A percentile compares a stretch with the other conserved stretches of the same genome.
These are phyloP conservation scores for Dothidotthia symphoricarpi DNA, from an alignment of 2,329 filamentous ascomycete genomes.

Conservation along the genomic window DNA sequence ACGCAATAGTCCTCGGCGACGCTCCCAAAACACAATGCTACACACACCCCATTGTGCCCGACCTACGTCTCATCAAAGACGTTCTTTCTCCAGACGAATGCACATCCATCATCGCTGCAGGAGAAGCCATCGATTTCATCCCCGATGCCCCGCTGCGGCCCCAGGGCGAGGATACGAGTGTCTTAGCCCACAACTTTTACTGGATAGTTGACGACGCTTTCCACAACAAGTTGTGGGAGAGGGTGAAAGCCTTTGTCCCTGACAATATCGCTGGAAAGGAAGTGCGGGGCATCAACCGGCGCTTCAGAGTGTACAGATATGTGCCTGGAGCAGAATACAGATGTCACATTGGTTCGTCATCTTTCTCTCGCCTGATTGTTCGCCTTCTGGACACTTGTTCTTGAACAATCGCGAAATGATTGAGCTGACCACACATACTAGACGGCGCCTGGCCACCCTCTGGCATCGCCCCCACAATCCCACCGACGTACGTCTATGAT, in stretches of 20 bases:
- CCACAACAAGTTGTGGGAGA: slow-evolving; percentile 61
- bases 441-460: slow-evolving; percentile 73
- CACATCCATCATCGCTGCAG: slow-evolving; percentile 64
- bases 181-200: slow-evolving; percentile 72
- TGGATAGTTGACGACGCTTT: slow-evolving; percentile 66
- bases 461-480: slow-evolving; percentile 53
- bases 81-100: slow-evolving; percentile 63
- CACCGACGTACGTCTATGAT: slow-evolving; percentile 64
- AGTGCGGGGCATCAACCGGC: slow-evolving; percentile 64
- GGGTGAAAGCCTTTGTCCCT: slow-evolving; percentile 60
- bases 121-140: slow-evolving; percentile 63
- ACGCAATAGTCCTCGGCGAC: slow-evolving; percentile 54
- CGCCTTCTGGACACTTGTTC: too few relatives aligned
- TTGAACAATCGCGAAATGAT: too few relatives aligned
- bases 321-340: slow-evolving; percentile 71
- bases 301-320: slow-evolving; percentile 71
- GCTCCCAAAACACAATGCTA: slow-evolving; percentile 54
- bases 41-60: slow-evolving; percentile 62
- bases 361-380: too few relatives aligned
- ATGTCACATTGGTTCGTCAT: slow-evolving; percentile 57
- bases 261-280: slow-evolving; percentile 54
- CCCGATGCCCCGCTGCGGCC: slow-evolving; percentile 66
- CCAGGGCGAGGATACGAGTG: slow-evolving; percentile 61
- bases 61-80: slow-evolving; percentile 59
- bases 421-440: slow-evolving; percentile 7